Evolutionary conservation across 2,329 filamentous ascomycete genomes (phyloP).

Genomic region (Verticillium isaacii): DNA sequence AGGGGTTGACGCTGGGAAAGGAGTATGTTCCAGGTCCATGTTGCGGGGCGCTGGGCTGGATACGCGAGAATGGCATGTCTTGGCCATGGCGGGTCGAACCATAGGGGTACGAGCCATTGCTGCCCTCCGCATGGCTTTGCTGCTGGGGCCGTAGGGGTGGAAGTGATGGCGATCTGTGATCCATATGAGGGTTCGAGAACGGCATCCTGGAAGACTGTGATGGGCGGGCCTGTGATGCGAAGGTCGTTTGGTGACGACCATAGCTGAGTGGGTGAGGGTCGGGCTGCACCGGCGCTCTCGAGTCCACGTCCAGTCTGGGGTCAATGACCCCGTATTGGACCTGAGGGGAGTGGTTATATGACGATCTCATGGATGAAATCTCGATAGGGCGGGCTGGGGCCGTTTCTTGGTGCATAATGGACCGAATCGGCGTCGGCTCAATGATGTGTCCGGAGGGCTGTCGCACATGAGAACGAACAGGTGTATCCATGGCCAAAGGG

Average conservation of each 20-base stretch:
- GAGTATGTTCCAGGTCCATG: not conserved
- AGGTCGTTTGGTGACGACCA: not conserved
- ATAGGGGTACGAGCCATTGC: not conserved
- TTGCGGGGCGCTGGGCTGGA: conserved; percentile 6
- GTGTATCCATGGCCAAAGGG: not conserved
- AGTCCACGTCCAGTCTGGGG: not conserved
- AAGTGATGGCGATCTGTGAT: conserved; percentile 10
- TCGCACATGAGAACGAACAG: not conserved
- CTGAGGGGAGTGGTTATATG: not conserved
- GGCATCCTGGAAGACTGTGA: conserved; percentile 9
- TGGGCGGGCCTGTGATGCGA: not conserved
- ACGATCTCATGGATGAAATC: conserved; percentile 8
- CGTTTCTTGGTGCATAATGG: not conserved
- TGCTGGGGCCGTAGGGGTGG: conserved; percentile 8
- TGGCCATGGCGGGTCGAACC: not conserved
- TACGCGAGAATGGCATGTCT: conserved; percentile 9
- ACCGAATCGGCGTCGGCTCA: not conserved
- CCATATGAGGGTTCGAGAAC: conserved; percentile 9
- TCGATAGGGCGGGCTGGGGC: conserved; percentile 11
- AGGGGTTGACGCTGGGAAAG: not conserved
- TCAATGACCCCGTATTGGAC: not conserved
- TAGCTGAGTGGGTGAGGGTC: not conserved
- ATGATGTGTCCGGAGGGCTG: not conserved
- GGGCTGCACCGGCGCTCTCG: not conserved
- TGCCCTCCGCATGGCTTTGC: not conserved